Evolutionary conservation across 331 rosid species (phyloP), one percentile per base, ranked within the genome.

Genomic region (Stylosanthes scabra): DNA sequence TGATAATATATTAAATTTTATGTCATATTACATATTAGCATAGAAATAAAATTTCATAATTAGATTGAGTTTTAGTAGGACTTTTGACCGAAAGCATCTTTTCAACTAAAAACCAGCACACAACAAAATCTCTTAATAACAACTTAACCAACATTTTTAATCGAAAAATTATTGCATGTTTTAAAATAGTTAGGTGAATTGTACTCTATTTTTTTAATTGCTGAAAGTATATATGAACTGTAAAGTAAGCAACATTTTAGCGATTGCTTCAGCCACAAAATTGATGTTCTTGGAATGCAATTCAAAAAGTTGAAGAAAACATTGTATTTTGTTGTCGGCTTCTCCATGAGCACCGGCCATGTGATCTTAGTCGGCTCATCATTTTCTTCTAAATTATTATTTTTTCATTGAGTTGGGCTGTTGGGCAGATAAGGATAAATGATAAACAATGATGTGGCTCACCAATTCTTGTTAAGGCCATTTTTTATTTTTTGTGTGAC

Each of bases 311-410:
- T 14, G 9, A 14, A 37, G 11, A 58, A 27, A 62, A 2, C 67
- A n/a, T 50, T 14, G 57, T 50, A 50, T 39, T 39, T 39, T 34
- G 12, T 60, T 62, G 69, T 61, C 27, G 42, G 50, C 45, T 64
- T 64, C 42, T 47, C 29, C 49, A 13, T 41, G 49, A 44, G 11
- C 41, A 57, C 9, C 59, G 9, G 41, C 70, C 52, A 8, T 6
- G 62, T 61, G 55, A 73, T 12, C 62, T 72, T 72, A 28, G 68
- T 59, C 9, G 60, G 34, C 46, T 31, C 50, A 72, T 9, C 60
- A 42, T n/a, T 55, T 28, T 62, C 52, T 52, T 4, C 16, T 31
- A 5, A 11, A 44, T 41, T n/a, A 6, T 45, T 31, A 3, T 34
- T n/a, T 14, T 1, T 1, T 6, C 58, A 20, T 13, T 52, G 8